Base-by-base conservation (phyloP, 2,329 filamentous ascomycete species). In the Dothistroma pini region DNA sequence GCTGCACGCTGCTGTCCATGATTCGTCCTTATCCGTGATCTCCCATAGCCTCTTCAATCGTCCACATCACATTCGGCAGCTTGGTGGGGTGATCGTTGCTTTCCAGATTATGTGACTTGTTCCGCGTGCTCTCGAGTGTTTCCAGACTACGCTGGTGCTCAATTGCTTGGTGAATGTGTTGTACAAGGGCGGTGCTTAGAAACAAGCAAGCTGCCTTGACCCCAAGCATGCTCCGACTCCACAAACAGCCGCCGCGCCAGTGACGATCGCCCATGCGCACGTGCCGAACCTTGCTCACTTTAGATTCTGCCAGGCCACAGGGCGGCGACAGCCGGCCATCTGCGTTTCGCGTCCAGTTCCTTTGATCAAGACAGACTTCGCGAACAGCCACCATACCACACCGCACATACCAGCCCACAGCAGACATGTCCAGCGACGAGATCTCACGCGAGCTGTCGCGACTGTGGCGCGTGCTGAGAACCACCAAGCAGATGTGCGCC, bases 381-480 rank as follows among this genome's bases (percentile, higher is more conserved):
- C 47, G 44, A 31, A 57, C 55, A n/a, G 48, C 55, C 44, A 54
- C 14, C 48, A n/a, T 48, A 52, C 2, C 41, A 56, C 34, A 21
- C 32, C 55, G 16, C 54, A 10, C 16, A 52, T 11, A 53, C 14
- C 34, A 54, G 4, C 38, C 38, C 44, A 41, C 32, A 25, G 44
- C 62, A 57, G 54, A 50, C 57, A 70, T 70, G 70, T 58, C 63
- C 50, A 35, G 25, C 29, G 69, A 73, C 62, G 71, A 71, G 51
- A 65, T 66, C 54, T 58, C 56, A 54, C 53, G 41, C 49, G 41
- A 58, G 58, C 70, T 69, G 50, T 83, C 85, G 66, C 87, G 90
- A 74, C 86, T 97, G 69, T 99, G 95, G 93, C 90, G 93, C 77
- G 91, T 93, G 70, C 96, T 91, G 86, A 87, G 87, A 77, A 99